Base-by-base conservation (phyloP, 148 eudicot genomes). In the Oxyria digyna region DNA sequence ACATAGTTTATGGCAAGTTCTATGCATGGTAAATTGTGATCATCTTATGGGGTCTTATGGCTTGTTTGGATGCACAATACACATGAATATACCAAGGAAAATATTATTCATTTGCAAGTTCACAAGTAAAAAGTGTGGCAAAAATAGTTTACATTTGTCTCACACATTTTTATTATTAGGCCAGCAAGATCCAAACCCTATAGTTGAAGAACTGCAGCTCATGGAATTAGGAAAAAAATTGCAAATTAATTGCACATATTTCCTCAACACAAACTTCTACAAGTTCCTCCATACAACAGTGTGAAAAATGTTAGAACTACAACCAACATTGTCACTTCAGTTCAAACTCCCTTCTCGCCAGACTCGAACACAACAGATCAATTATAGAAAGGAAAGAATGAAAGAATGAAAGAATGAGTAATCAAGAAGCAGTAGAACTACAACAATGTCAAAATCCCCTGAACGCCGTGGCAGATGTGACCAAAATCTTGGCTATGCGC, bases 341-440 rank as follows among this genome's bases (percentile, higher is more conserved):
- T 29, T 57, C 38, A 59, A 59, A 59, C 65, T 59, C 65, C 37
- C 21, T 59, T 59, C 65, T 29, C 29, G 65, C 65, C 20, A 0
- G 65, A 29, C 32, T 57, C 64, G 14, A 57, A 29, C 35, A 57
- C 13, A 2, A 8, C 26, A 49, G 55, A 49, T 20, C 12, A 57
- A 27, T 15, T 37, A 15, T 57, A 57, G 20, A 57, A 57, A 57
- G 64, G 37, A 57, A 57, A 57, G 64, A 57, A 29, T 29, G 18
- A 57, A n/a, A n/a, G n/a, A n/a, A 55, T 55, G 63, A 55, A 29
- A 21, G 65, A 59, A 29, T 59, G 29, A 59, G 6, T 59, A 59
- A 59, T 59, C 65, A 14, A 10, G 26, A 54, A 37, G 38, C 65
- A 59, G 6, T 14, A 59, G 35, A 11, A 59, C 65, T 59, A 57